Evolutionary conservation across 2,329 filamentous ascomycete species (phyloP).

Genomic region (Daldinia sp.): DNA sequence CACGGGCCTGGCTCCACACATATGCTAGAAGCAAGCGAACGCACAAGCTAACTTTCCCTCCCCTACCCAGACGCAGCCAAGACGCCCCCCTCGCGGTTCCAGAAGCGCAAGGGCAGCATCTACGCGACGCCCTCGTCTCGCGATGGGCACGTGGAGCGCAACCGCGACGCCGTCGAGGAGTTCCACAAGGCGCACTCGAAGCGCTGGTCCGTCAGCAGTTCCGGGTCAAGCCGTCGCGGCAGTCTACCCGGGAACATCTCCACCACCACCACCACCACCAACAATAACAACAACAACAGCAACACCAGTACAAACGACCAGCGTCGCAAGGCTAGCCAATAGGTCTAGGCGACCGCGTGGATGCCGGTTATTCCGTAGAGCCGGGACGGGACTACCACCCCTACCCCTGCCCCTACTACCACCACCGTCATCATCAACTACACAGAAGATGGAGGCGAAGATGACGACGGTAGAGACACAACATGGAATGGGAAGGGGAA

Average conservation of each 20-base stretch:
- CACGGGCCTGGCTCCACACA: too few relatives aligned
- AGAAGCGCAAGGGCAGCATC: conserved; percentile 77
- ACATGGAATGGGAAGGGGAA: background rate
- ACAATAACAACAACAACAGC: background rate
- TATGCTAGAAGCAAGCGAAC: too few relatives aligned
- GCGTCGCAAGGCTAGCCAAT: conserved; percentile 40
- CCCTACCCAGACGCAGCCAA: conserved; percentile 69
- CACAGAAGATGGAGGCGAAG: too few relatives aligned
- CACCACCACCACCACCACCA: background rate
- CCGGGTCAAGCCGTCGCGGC: conserved; percentile 49
- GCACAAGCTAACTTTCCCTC: background rate
- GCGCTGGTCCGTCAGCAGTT: conserved; percentile 57
- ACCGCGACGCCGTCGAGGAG: conserved; percentile 64
- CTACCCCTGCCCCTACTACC: too few relatives aligned
- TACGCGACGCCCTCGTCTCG: conserved; percentile 74
- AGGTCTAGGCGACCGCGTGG: conserved; percentile 25
- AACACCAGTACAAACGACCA: conserved; percentile 16
- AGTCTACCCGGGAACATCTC: conserved; percentile 20
- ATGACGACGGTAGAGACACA: background rate
- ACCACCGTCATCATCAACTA: too few relatives aligned
- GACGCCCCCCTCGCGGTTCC: conserved; percentile 75
- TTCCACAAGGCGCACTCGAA: conserved; percentile 72
- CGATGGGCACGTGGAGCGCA: conserved; percentile 72
- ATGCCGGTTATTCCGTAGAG: conserved; percentile 32
- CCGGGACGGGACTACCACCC: background rate